phyloP scores from a whole-genome alignment of 139 green algal genomes.

The Edaphochlamys debaryana region DNA sequence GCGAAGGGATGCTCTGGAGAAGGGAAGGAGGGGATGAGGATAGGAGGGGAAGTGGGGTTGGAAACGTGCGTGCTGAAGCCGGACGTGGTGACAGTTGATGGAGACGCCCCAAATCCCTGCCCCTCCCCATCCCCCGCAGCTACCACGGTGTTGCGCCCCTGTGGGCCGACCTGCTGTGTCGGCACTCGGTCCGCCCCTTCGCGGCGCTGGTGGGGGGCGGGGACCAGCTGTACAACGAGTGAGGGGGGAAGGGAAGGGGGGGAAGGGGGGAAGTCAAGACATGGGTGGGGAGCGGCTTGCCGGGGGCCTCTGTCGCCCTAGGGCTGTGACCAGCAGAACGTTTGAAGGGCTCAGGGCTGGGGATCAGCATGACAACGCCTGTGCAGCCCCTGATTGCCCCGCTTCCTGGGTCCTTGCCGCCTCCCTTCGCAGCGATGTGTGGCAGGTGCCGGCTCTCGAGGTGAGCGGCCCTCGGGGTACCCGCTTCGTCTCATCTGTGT shows the following conservation, averaged over 20 bases:
- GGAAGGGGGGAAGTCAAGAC: too few relatives aligned
- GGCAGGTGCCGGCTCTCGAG: conserved; percentile 22
- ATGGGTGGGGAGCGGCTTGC: too few relatives aligned
- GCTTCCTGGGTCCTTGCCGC: too few relatives aligned
- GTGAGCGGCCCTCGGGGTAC: not conserved
- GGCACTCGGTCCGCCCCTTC: conserved; percentile 62
- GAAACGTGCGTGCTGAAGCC: too few relatives aligned
- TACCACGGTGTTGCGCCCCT: conserved; percentile 45
- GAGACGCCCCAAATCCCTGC: too few relatives aligned
- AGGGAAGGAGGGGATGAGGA: not conserved
- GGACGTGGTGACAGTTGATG: too few relatives aligned
- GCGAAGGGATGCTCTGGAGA: not conserved
- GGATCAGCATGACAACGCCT: too few relatives aligned
- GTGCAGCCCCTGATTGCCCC: too few relatives aligned
- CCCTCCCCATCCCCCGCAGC: not conserved
- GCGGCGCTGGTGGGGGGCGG: conserved; percentile 69
- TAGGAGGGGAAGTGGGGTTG: too few relatives aligned
- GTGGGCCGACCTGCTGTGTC: conserved; percentile 49
- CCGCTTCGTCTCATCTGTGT: too few relatives aligned
- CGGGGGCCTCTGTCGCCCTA: too few relatives aligned
- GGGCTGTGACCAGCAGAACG: not conserved
- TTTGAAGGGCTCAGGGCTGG: not conserved
- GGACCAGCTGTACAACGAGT: conserved; percentile 66
- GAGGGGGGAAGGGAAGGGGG: not conserved
- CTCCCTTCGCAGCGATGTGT: not conserved